Evolutionary conservation across 2,329 filamentous ascomycete species (phyloP).

Genomic region (Exophiala sideris): DNA sequence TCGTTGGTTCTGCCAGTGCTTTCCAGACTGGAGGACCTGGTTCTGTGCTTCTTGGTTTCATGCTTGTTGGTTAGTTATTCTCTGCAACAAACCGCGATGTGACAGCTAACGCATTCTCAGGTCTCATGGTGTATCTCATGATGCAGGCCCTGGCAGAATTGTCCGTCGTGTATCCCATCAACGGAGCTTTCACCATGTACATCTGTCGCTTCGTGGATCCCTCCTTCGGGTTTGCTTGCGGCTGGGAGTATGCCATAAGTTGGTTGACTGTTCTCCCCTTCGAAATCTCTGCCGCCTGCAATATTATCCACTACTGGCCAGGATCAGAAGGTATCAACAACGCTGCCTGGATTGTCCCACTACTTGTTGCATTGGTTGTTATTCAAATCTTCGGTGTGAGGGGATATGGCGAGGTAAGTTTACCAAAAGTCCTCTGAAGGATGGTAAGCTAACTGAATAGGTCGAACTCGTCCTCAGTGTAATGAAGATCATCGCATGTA

Average conservation of each 20-base stretch:
- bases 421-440: not conserved
- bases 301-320: slow-evolving; percentile 59
- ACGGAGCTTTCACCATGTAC: slow-evolving; percentile 63
- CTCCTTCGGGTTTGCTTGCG: slow-evolving; percentile 42
- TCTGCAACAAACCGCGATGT: slow-evolving; percentile 24
- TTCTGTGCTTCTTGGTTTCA: slow-evolving; percentile 43
- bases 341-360: slow-evolving; percentile 28
- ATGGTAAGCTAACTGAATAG: slow-evolving; percentile 9
- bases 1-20: slow-evolving; percentile 39
- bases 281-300: slow-evolving; percentile 49
- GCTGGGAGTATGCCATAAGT: slow-evolving; percentile 52
- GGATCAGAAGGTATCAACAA: slow-evolving; percentile 35
- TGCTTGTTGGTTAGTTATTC: slow-evolving; percentile 47
- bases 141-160: slow-evolving; percentile 60
- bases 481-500: slow-evolving; percentile 57
- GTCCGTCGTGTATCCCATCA: slow-evolving; percentile 60
- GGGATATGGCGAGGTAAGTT: slow-evolving; percentile 37
- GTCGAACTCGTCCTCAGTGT: slow-evolving; percentile 58
- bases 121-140: slow-evolving; percentile 53
- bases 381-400: slow-evolving; percentile 52
- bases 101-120: slow-evolving; percentile 14
- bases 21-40: slow-evolving; percentile 38
- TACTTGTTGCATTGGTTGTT: slow-evolving; percentile 19
- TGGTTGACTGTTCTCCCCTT: slow-evolving; percentile 58
- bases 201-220: slow-evolving; percentile 57